Evolutionary conservation across 1,284 basidiomycete species (phyloP), one percentile per base, ranked within the genome.

Genomic region (Pseudozyma thailandica): DNA sequence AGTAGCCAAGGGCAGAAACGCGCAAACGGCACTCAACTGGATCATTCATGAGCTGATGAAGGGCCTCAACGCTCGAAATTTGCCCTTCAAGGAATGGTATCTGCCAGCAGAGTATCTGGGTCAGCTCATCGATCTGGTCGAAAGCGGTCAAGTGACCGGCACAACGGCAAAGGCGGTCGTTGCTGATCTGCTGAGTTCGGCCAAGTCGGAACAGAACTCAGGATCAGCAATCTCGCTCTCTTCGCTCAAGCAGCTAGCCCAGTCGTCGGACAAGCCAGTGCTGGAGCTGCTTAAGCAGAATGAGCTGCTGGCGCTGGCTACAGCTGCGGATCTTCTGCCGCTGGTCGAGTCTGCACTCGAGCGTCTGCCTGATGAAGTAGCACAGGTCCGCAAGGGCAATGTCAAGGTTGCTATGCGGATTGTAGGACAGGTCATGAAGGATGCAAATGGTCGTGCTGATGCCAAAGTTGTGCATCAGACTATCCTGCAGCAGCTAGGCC

Each of bases 381-480:
- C 87, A 6, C 89, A 89, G 20, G 87, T 92, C 20, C 87, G 87
- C 16, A 85, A 86, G 35, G 94, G 95, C 0, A 91, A 92, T 60
- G 83, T 85, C 27, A 93, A 91, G 66, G 93, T 94, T 1, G 80
- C 97, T 38, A 93, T 93, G 85, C 90, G 91, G 64, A 87, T 98
- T 30, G 87, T 98, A 7, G 95, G 95, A 0, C 87, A 88, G 80
- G 91, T 95, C 21, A 97, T 98, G 93, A 91, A 90, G 83, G 83
- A 88, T 50, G 91, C 90, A 60, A 86, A 88, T 59, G 94, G 94
- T 4, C 86, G 89, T 30, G 92, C 90, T 20, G 90, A 96, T 76
- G 86, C 87, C n/a, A 72, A 57, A 41, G 35, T 72, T 13, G 70
- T 72, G 0, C 70, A 72, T 30, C 45, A 60, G 50, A 53, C 57